Base-by-base conservation (phyloP, 2,329 filamentous ascomycete species). In the Hysterium pulicare region DNA sequence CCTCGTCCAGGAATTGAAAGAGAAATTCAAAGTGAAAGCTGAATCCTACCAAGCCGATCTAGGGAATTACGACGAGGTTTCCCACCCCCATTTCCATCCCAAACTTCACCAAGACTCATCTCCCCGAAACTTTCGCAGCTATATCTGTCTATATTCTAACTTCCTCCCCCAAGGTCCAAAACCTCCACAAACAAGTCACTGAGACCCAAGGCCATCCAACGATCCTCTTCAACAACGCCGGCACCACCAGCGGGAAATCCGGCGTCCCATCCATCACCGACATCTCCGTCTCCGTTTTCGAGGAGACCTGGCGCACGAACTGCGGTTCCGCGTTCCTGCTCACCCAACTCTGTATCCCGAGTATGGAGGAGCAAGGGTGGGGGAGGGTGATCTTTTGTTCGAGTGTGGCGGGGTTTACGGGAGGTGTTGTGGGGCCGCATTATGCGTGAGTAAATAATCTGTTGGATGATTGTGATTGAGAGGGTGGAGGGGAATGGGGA, bases 351-450 rank as follows among this genome's bases (percentile, higher is more conserved):
- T 72, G 75, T 24, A 75, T 84, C 3, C 77, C 79, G 42, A 71
- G 76, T 44, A 85, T 85, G 82, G 73, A 75, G 45, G 58, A 64
- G 16, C 74, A 77, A 53, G 63, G 68, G 23, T 85, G 82, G 82
- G 82, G 82, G 2, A 71, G 82, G 4, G 79, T 85, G 54, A 70
- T 84, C 41, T 81, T 81, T 53, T 75, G 84, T 50, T 81, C 77
- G 8, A 82, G 77, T 31, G 82, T 85, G 46, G 78, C 82, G 9
- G 80, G 15, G n/a, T 63, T 69, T 11, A 70, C 63, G 17, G 68
- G 68, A 0, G 68, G 68, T 2, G 55, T 67, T 9, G 59, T 71
- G 5, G 68, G 68, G 1, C 66, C 67, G 42, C 68, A 71, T 51
- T 71, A 70, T 49, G 64, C 64, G 44, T 55, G 39, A 49, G 52